phyloP scores from a whole-genome alignment of 2,329 filamentous ascomycete genomes.

The Epichloe gansuensis region DNA sequence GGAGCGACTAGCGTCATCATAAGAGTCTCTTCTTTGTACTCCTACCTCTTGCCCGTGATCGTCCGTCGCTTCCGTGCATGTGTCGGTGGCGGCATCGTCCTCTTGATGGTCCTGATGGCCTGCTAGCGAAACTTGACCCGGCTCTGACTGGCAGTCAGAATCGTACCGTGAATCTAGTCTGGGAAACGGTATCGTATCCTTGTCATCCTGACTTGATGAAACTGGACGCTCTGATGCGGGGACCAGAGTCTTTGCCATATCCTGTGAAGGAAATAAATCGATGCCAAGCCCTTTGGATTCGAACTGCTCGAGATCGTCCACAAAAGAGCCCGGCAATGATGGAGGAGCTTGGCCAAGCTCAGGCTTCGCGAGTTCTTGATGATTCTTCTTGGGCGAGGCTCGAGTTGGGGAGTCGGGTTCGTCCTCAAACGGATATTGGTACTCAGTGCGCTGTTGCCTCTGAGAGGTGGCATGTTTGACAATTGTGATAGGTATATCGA shows the following conservation, averaged over 20 bases:
- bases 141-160: slow-evolving; percentile 26
- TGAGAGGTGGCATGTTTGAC: slow-evolving; percentile 19
- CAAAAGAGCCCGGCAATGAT: background rate
- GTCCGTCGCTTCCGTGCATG: slow-evolving; percentile 24
- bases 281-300: slow-evolving; percentile 3
- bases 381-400: background rate
- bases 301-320: background rate
- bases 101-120: slow-evolving; percentile 15
- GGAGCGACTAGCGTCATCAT: slow-evolving; percentile 19
- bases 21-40: slow-evolving; percentile 16
- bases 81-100: slow-evolving; percentile 22
- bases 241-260: slow-evolving; percentile 37
- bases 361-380: background rate
- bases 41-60: slow-evolving; percentile 16
- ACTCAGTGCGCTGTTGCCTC: slow-evolving; percentile 25
- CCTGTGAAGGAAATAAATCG: slow-evolving; percentile 14
- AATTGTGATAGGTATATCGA: slow-evolving; percentile 14
- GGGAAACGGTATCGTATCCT: slow-evolving; percentile 20
- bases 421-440: slow-evolving; percentile 39
- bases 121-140: slow-evolving; percentile 15
- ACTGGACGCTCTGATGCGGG: slow-evolving; percentile 22
- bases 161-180: slow-evolving; percentile 23
- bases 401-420: slow-evolving; percentile 15
- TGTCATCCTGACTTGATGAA: slow-evolving; percentile 3
- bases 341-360: background rate